phyloP scores from a whole-genome alignment of 768 basidiomycete genomes.

The Daedaleopsis sinensis region DNA sequence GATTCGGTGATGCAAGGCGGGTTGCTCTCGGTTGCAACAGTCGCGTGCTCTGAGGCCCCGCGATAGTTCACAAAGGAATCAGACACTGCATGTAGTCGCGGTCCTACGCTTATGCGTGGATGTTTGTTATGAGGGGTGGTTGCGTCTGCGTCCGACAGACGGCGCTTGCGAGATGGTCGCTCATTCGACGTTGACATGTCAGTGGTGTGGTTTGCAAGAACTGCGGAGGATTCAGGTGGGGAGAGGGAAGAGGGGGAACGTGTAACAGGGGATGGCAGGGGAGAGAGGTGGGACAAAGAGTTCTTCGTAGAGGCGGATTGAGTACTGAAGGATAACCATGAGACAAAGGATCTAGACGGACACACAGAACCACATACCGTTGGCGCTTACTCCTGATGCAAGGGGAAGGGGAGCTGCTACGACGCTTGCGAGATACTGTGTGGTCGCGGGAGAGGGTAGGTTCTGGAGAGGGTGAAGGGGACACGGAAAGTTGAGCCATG shows the following conservation, averaged over 20 bases:
- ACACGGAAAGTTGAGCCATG: not conserved
- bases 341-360: too few species aligned
- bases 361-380: not conserved
- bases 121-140: not conserved
- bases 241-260: not conserved
- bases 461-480: not conserved
- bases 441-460: not conserved
- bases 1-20: too few species aligned
- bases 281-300: not conserved
- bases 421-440: not conserved
- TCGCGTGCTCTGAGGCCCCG: too few species aligned
- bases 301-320: too few species aligned
- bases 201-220: too few species aligned
- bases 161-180: conserved; percentile 2
- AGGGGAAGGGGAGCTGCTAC: not conserved
- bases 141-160: conserved; percentile 1
- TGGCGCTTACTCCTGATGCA: not conserved
- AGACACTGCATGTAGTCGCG: conserved; percentile 13
- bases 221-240: too few species aligned
- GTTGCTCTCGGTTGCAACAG: too few species aligned
- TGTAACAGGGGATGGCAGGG: too few species aligned
- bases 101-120: not conserved
- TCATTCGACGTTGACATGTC: too few species aligned
- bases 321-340: too few species aligned
- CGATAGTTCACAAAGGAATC: too few species aligned